phyloP scores from a whole-genome alignment of 1,284 basidiomycete genomes.

The Cryptococcus floricola region DNA sequence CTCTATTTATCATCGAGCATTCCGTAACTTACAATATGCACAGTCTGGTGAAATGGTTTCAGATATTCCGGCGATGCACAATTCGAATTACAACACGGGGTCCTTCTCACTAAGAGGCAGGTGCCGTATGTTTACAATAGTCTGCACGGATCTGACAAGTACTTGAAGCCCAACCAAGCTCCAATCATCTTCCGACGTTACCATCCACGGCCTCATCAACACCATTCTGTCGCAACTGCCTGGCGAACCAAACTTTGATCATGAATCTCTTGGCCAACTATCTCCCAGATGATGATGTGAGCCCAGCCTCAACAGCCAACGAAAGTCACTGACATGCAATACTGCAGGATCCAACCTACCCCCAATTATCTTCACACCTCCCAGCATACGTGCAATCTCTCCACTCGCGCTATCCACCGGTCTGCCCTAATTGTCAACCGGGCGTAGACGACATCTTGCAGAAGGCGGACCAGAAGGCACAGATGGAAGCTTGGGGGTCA shows the following conservation, averaged over 20 bases:
- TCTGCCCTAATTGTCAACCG: conserved; percentile 70
- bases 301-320: conserved; percentile 28
- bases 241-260: conserved; percentile 82
- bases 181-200: conserved; percentile 27
- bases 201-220: conserved; percentile 15
- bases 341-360: conserved; percentile 65
- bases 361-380: conserved; percentile 59
- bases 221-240: conserved; percentile 77
- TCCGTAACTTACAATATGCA: too few species aligned
- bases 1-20: not conserved
- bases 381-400: conserved; percentile 69
- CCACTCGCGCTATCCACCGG: conserved; percentile 75
- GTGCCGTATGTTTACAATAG: conserved; percentile 24
- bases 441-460: conserved; percentile 74
- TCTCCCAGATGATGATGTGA: conserved; percentile 63
- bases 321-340: not conserved
- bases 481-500: conserved; percentile 61
- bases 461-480: conserved; percentile 73
- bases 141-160: conserved; percentile 4
- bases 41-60: conserved; percentile 67
- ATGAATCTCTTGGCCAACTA: conserved; percentile 83
- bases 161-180: conserved; percentile 24
- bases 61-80: conserved; percentile 81
- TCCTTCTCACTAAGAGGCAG: conserved; percentile 73
- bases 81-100: conserved; percentile 62